Base-by-base conservation (phyloP, 257 asterid species). In the Nicotiana obtusifolia region DNA sequence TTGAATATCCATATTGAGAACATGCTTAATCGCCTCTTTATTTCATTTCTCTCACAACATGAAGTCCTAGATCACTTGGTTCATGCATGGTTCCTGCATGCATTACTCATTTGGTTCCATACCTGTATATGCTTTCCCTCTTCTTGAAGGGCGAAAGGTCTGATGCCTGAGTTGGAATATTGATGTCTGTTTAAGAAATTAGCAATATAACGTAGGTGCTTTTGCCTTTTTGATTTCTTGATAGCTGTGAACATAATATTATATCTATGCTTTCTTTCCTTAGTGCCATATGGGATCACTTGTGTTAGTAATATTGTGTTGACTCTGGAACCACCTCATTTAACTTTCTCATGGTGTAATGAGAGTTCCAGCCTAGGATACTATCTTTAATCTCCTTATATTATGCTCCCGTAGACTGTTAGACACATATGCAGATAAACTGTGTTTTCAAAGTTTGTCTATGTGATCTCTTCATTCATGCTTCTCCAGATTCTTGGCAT, bases 401-500 rank as follows among this genome's bases (percentile, higher is more conserved):
- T 14, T 49, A 49, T 75, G 44, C 44, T 49, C 17, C 9, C 10
- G 24, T 24, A 75, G 62, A 75, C 24, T 75, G 24, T 49, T 20
- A 44, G 35, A 22, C 37, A 0, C 37, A 41, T 44, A 22, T 44
- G 37, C 60, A 71, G 60, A 31, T 71, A 44, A 2, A 13, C 37
- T 71, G 15, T 71, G 22, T 20, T 65, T 49, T 7, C 78, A 1
- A 4, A 75, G 80, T 47, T 24, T 60, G 79, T 9, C 60, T 22
- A 13, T 75, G 57, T 81, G 31, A 81, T 66, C 54, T 59, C 67
- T 64, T 30, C 54, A 49, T 49, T 49, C 22, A 10, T 84, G 73
- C 44, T 75, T 11, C 44, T 49, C 86, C 78, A 96, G 99, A 89
- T 96, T 86, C 91, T 96, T 85, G 99, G 99, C 79, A 85, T 96